Conservation (phyloP, 306 rosid species). For the Boehmeria nivea region DNA sequence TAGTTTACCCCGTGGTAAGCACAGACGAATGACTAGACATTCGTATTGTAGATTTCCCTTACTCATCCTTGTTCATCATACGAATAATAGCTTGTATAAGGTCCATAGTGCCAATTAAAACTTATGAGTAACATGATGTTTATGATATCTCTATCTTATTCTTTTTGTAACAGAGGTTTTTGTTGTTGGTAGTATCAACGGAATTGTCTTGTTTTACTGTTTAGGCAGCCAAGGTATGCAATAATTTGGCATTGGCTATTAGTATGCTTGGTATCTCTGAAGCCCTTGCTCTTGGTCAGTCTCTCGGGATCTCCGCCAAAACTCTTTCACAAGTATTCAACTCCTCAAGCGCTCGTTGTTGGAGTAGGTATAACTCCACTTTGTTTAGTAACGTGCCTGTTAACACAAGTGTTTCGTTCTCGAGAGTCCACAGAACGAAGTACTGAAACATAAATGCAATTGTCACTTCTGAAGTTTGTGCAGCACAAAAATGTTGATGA, state of each 20-base stretch:
- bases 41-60: too few species aligned
- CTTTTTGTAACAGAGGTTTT: not conserved
- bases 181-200: conserved; percentile 6
- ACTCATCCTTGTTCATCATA: too few species aligned
- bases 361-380: conserved; percentile 77
- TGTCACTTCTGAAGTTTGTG: too few species aligned
- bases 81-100: too few species aligned
- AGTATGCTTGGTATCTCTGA: conserved; percentile 97
- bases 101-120: not conserved
- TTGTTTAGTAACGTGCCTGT: too few species aligned
- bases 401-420: too few species aligned
- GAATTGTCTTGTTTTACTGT: conserved; percentile 12
- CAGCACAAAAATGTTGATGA: too few species aligned
- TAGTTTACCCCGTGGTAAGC: too few species aligned
- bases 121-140: not conserved
- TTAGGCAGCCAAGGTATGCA: conserved; percentile 94
- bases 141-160: not conserved
- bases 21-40: too few species aligned
- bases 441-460: too few species aligned
- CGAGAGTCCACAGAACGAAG: too few species aligned
- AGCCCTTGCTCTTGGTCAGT: conserved; percentile 89
- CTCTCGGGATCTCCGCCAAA: conserved; percentile 67
- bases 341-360: conserved; percentile 91
- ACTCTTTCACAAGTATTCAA: conserved; percentile 78
- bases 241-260: conserved; percentile 87